Conservation (phyloP, 371 early-diverging fungal genomes). For the Phascolomyces articulosus region DNA sequence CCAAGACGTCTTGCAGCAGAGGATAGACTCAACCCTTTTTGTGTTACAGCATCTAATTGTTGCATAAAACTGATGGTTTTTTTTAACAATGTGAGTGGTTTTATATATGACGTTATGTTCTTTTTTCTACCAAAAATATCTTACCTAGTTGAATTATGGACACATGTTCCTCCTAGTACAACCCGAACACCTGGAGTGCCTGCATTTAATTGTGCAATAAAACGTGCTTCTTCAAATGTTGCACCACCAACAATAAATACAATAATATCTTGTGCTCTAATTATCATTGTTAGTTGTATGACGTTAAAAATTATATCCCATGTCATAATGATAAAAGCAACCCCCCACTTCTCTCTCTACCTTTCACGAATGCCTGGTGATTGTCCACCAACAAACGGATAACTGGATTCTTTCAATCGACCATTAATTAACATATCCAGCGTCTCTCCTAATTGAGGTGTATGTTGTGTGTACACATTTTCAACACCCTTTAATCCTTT, state of each 20-base stretch:
- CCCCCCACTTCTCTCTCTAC: too few relatives aligned
- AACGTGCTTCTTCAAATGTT: constrained; percentile 91
- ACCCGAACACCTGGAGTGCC: constrained; percentile 77
- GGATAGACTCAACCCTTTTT: constrained; percentile 14
- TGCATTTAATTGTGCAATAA: constrained; percentile 80
- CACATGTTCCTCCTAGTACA: constrained; percentile 87
- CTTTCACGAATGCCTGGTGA: constrained; percentile 54
- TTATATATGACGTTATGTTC: too few relatives aligned
- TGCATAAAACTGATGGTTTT: constrained; percentile 25
- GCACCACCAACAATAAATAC: constrained; percentile 93
- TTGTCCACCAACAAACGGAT: constrained; percentile 76
- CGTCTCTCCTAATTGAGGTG: constrained; percentile 80
- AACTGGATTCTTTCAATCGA: constrained; percentile 72
- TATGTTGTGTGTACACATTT: constrained; percentile 97
- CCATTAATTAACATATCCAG: constrained; percentile 82
- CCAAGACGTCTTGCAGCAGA: constrained; percentile 5
- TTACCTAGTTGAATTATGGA: constrained; percentile 78
- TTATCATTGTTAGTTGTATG: neutral
- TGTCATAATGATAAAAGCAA: too few relatives aligned
- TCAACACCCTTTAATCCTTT: constrained; percentile 96
- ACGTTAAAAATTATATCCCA: too few relatives aligned
- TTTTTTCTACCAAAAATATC: too few relatives aligned
- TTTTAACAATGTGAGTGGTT: too few relatives aligned
- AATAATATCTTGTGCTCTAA: constrained; percentile 92
- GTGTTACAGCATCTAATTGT: constrained; percentile 17